Percentiles rank a stretch among this genome's conserved stretches.
phyloP scores from a whole-genome alignment of 1,284 basidiomycete species.

The Leccinum pachyderme region DNA sequence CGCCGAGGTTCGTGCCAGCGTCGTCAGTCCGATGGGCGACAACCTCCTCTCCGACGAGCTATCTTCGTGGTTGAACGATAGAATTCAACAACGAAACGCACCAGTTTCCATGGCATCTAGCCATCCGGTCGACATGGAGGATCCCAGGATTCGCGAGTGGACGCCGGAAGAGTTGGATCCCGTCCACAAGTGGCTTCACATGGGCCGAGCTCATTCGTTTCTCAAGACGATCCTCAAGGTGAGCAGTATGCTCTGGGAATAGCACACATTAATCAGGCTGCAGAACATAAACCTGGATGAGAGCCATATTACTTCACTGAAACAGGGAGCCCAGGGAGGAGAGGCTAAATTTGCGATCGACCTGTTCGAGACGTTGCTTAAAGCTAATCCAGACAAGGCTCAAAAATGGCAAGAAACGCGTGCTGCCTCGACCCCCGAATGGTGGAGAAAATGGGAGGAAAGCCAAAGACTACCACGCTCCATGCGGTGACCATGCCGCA shows the following conservation, averaged over 20 bases:
- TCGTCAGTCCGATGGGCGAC: slow-evolving; percentile 20
- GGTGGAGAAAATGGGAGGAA: slow-evolving; percentile 33
- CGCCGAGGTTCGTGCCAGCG: slow-evolving; percentile 16
- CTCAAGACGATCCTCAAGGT: slow-evolving; percentile 31
- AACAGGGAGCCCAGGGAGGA: slow-evolving; percentile 6
- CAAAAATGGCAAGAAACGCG: slow-evolving; percentile 27
- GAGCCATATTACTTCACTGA: slow-evolving; percentile 10
- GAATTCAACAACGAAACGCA: slow-evolving; percentile 24
- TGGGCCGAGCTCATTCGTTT: slow-evolving; percentile 19
- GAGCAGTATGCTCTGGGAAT: background rate
- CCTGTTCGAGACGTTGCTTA: slow-evolving; percentile 29
- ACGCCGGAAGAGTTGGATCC: slow-evolving; percentile 30
- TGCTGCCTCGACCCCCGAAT: slow-evolving; percentile 21
- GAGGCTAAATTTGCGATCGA: slow-evolving; percentile 21
- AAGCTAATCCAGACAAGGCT: slow-evolving; percentile 22
- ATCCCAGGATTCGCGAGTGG: slow-evolving; percentile 38
- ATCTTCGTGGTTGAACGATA: slow-evolving; percentile 31
- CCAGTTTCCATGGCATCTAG: slow-evolving; percentile 12
- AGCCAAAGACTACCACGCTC: slow-evolving; percentile 17
- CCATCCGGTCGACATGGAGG: slow-evolving; percentile 34
- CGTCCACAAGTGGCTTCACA: slow-evolving; percentile 26
- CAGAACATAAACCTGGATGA: slow-evolving; percentile 25
- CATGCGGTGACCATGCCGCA: slow-evolving; percentile 1
- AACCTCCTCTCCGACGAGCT: slow-evolving; percentile 20
- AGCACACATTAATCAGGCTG: slow-evolving; percentile 1